Conservation (phyloP, 371 early-diverging fungal genomes). For the Apophysomyces trapeziformis region DNA sequence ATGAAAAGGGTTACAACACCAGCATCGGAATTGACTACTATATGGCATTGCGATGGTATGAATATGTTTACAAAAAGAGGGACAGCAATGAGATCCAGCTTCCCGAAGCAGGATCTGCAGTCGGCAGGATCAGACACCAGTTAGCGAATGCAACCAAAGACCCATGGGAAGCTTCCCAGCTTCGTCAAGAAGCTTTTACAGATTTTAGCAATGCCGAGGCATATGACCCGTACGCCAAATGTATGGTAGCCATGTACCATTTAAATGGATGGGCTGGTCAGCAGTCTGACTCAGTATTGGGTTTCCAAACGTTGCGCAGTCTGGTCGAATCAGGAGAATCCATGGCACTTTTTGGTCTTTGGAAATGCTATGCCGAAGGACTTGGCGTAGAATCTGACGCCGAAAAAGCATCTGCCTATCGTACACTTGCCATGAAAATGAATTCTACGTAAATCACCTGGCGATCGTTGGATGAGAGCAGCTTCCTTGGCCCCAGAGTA, state of each 20-base stretch:
- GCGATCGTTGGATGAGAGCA: too few species aligned
- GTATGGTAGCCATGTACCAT: too few species aligned
- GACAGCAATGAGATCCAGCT: too few species aligned
- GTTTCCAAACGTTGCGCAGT: too few species aligned
- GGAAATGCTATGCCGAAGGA: conserved; percentile 31
- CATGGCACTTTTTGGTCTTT: conserved; percentile 21
- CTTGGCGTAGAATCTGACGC: conserved; percentile 22
- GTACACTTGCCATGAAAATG: conserved; percentile 13
- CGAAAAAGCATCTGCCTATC: conserved; percentile 13
- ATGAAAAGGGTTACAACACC: background rate
- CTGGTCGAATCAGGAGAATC: background rate
- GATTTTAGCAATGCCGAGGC: conserved; percentile 15
- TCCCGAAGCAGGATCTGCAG: too few species aligned
- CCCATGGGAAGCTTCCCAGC: background rate
- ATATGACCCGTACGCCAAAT: conserved; percentile 12
- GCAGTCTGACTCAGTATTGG: background rate
- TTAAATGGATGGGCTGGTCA: too few species aligned
- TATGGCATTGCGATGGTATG: too few species aligned
- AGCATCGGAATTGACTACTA: too few species aligned
- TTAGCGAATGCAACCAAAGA: background rate
- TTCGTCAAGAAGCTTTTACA: conserved; percentile 19
- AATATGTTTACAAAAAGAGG: too few species aligned
- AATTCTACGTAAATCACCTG: background rate
- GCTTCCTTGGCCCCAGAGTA: too few species aligned
- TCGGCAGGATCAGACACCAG: too few species aligned